Evolutionary conservation across 78 protist species (phyloP).

Genomic region (Dictyostelium brefeldianum): DNA sequence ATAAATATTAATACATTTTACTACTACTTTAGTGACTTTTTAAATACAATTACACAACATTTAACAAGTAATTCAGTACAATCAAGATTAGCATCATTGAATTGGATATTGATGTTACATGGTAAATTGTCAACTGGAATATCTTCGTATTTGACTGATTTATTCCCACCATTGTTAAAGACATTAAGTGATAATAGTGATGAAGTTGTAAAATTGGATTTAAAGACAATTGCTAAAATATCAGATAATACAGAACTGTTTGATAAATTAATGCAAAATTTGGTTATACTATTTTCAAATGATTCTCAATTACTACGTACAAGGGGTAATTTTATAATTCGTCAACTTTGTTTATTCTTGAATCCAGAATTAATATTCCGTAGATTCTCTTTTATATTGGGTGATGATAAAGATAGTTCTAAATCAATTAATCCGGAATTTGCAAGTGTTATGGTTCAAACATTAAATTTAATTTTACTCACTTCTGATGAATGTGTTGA

Average conservation of each 20-base stretch:
- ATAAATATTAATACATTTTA: neutral
- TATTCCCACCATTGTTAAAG: conserved; percentile 78
- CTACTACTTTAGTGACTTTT: conserved; percentile 14
- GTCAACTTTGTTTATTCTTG: conserved; percentile 76
- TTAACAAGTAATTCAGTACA: conserved; percentile 52
- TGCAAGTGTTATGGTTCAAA: conserved; percentile 85
- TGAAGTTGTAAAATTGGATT: conserved; percentile 82
- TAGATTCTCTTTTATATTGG: conserved; percentile 47
- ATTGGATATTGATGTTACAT: conserved; percentile 88
- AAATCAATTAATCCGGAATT: conserved; percentile 84
- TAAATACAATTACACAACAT: conserved; percentile 37
- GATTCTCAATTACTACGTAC: conserved; percentile 55
- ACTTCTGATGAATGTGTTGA: conserved; percentile 88
- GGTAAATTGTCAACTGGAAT: conserved; percentile 44
- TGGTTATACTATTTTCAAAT: conserved; percentile 27
- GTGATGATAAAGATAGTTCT: conserved; percentile 3
- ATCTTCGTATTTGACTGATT: conserved; percentile 32
- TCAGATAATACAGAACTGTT: conserved; percentile 42
- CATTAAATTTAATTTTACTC: conserved; percentile 90
- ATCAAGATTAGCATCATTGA: conserved; percentile 74
- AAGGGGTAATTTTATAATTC: conserved; percentile 78
- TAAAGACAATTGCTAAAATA: conserved; percentile 85
- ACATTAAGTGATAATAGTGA: conserved; percentile 75
- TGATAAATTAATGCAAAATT: conserved; percentile 44
- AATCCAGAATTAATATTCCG: conserved; percentile 75